phyloP scores from a whole-genome alignment of 1,284 basidiomycete genomes.

The Phellopilus nigrolimitatus region DNA sequence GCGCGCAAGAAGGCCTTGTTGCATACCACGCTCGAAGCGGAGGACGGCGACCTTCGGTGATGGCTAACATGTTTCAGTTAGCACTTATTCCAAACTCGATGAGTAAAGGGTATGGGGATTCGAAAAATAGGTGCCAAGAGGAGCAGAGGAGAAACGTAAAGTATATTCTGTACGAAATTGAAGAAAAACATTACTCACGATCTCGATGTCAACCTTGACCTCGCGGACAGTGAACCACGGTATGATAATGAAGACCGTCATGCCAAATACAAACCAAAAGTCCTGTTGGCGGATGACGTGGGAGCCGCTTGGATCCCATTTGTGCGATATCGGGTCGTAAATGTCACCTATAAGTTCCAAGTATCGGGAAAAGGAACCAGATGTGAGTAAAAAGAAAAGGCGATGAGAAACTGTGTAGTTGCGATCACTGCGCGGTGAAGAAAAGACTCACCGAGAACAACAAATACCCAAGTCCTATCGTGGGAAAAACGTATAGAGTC shows the following conservation, averaged over 20 bases:
- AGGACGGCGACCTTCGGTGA: slow-evolving; percentile 64
- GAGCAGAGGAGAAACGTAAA: neutral
- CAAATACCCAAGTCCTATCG: slow-evolving; percentile 35
- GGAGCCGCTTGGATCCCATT: slow-evolving; percentile 35
- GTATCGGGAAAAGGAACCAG: neutral
- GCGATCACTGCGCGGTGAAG: slow-evolving; percentile 22
- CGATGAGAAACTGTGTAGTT: slow-evolving; percentile 31
- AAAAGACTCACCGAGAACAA: slow-evolving; percentile 33
- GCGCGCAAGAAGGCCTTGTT: slow-evolving; percentile 62
- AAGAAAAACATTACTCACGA: slow-evolving; percentile 29
- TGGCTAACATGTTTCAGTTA: slow-evolving; percentile 37
- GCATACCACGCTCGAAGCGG: slow-evolving; percentile 66
- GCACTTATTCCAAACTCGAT: neutral
- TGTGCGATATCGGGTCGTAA: slow-evolving; percentile 36
- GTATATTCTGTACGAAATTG: neutral
- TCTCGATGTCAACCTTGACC: slow-evolving; percentile 39
- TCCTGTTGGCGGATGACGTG: slow-evolving; percentile 38
- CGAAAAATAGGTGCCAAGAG: neutral
- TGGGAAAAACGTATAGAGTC: slow-evolving; percentile 7
- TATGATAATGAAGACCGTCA: slow-evolving; percentile 39
- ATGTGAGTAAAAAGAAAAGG: neutral
- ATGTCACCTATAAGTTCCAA: slow-evolving; percentile 29
- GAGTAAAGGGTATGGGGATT: slow-evolving; percentile 24
- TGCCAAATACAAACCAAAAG: slow-evolving; percentile 41
- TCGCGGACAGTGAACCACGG: slow-evolving; percentile 41